Base-by-base conservation (phyloP, 208 protist species). In the Leishmania major region DNA sequence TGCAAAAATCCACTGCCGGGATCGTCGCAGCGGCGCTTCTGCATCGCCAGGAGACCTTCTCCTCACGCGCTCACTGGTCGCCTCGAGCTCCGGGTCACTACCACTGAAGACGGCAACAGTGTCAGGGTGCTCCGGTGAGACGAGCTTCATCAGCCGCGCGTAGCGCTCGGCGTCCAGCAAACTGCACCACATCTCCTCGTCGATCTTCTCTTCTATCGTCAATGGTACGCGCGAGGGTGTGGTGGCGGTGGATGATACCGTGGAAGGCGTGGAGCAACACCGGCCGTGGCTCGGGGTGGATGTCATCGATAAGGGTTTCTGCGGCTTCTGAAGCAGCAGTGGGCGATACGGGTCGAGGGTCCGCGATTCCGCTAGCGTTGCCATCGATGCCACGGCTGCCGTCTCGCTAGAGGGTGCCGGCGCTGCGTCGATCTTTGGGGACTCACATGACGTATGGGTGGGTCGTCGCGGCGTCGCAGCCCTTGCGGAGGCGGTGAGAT, bases 111-210 rank as follows among this genome's bases (percentile, higher is more conserved):
- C 55, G 25, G 4, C 55, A n/a, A 55, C 53, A 45, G 53, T n/a
- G 19, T 17, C 55, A 4, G 19, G 53, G 55, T 49, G 55, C 51
- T 64, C 55, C 2, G 55, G 13, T 45, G 74, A 62, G 37, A 67
- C 11, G 35, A 66, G 13, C 19, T 19, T 3, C 37, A 78, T 45
- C 22, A 66, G 57, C 11, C 74, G 55, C 25, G 45, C 17, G 74
- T 66, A 78, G 55, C 28, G 49, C 13, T 60, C 55, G 22, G 55
- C 74, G 57, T 67, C 37, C 51, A 59, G 25, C 17, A 78, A 47
- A 15, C 55, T 78, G 53, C 25, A 17, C 37, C 49, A 7, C 5
- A 78, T 78, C 74, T 60, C 74, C 74, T 40, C 35, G 19, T 78
- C 74, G 55, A 78, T 35, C 31, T 67, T 40, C 11, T 66, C 40